Percentiles rank a stretch among this genome's conserved stretches.
Conservation (phyloP, 202 grass and related monocot species). For the Digitaria exilis region DNA sequence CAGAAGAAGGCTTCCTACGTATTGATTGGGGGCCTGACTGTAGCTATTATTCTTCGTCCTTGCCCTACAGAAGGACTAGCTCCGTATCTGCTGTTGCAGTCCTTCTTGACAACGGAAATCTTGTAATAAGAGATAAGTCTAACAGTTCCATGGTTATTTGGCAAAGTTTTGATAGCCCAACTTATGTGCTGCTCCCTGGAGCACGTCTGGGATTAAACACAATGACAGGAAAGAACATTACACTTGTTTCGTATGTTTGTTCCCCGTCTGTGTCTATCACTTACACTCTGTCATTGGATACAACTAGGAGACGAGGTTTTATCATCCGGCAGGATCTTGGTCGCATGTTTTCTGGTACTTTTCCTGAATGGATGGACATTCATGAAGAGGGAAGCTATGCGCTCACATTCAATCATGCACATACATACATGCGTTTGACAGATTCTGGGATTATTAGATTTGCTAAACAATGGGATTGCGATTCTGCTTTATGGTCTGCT, state of each 20-base stretch:
- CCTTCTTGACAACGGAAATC: constrained; percentile 49
- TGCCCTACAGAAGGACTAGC: neutral
- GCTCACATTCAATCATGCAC: neutral
- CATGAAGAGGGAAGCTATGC: neutral
- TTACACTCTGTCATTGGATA: neutral
- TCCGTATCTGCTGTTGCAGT: constrained; percentile 1
- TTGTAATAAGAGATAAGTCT: constrained; percentile 36
- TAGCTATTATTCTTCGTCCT: neutral
- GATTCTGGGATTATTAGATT: neutral
- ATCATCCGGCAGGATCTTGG: neutral
- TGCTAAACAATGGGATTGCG: neutral
- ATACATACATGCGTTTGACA: neutral
- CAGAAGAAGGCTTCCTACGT: neutral
- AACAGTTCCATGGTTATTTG: constrained; percentile 38
- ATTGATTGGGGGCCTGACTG: too few relatives aligned
- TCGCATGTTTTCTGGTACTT: neutral
- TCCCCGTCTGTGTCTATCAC: neutral
- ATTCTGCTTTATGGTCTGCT: neutral
- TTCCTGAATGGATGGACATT: constrained; percentile 31
- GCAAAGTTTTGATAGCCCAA: constrained; percentile 58
- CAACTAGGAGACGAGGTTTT: constrained; percentile 36
- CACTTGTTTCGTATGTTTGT: neutral
- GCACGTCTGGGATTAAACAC: constrained; percentile 11
- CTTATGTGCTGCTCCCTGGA: constrained; percentile 38
- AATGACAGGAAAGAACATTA: neutral